Base-by-base conservation (phyloP, 176 grass and related monocot species). In the Raddia guianensis region DNA sequence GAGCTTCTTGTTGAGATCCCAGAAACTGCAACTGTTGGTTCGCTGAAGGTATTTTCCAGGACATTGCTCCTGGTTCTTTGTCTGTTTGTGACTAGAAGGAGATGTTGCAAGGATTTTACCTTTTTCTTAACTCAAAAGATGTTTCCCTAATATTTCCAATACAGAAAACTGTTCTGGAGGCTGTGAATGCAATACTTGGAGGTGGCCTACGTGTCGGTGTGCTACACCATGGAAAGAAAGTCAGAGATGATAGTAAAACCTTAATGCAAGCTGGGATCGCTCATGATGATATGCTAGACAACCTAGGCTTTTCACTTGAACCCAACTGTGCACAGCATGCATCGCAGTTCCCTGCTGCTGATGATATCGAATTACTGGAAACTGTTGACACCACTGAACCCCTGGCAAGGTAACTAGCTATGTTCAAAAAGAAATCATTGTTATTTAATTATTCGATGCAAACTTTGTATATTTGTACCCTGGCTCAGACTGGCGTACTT, bases 1-100 rank as follows among this genome's bases (percentile, higher is more conserved):
- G 93, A 99, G 87, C 97, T 99, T 84, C 88, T 88, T 70, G 89
- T 99, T 76, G 93, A 99, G 76, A 88, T 99, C 72, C 89, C 97
- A 71, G 97, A 99, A 90, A 96, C 82, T 43, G 92, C 92, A 43
- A 93, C 97, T 42, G 82, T 99, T 73, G 97, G 90, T 62, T 96
- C 90, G 37, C 86, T 99, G 70, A 99, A 95, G 93, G 97, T 99
- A 91, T 70, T 9, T 9, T 52, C 35, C 12, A n/a, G 0, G 65
- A 85, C 42, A 82, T 77, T 63, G 80, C 5, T 74, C 49, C 72
- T 83, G 3, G 7, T 44, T 66, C 16, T 73, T 69, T 51, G 46
- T 50, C 72, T 77, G 70, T 46, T 68, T 42, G 12, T 68, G 21
- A 16, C 5, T 40, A 56, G 27, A 53, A 60, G 52, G 10, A 67